Evolutionary conservation across 257 asterid genomes (phyloP).

Genomic region (Primulina huaijiensis): DNA sequence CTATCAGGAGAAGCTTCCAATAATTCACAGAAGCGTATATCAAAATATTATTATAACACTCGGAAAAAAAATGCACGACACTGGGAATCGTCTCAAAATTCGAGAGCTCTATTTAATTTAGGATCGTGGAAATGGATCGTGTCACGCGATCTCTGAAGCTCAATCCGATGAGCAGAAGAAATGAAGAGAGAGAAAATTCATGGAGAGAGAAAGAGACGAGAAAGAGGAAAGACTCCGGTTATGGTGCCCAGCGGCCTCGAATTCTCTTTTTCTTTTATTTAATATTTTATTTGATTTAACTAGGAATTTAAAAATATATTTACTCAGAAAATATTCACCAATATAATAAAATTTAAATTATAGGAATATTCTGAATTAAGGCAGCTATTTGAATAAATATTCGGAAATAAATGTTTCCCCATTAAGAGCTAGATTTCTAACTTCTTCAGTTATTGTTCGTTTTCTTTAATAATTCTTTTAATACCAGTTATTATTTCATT

Average conservation of each 20-base stretch:
- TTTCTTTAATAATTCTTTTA: too few relatives aligned
- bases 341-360: neutral
- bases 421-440: too few relatives aligned
- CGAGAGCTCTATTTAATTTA: conserved; percentile 32
- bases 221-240: conserved; percentile 39
- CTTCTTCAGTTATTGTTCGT: neutral
- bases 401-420: neutral
- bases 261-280: conserved; percentile 13
- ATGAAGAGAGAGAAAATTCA: conserved; percentile 28
- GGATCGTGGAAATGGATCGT: conserved; percentile 51
- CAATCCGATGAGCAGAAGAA: conserved; percentile 46
- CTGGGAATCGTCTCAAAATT: conserved; percentile 17
- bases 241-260: conserved; percentile 67
- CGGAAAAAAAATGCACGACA: neutral
- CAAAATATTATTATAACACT: conserved; percentile 12
- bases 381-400: neutral
- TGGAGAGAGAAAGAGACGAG: conserved; percentile 28
- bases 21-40: conserved; percentile 15
- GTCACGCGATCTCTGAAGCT: conserved; percentile 57
- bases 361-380: conserved; percentile 32
- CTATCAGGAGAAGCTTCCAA: conserved; percentile 33
- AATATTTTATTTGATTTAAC: neutral
- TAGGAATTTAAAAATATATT: too few relatives aligned
- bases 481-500: too few relatives aligned
- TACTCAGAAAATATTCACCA: neutral